Conservation (phyloP, 805 yeast species). For the Nakazawaea ambrosiae region DNA sequence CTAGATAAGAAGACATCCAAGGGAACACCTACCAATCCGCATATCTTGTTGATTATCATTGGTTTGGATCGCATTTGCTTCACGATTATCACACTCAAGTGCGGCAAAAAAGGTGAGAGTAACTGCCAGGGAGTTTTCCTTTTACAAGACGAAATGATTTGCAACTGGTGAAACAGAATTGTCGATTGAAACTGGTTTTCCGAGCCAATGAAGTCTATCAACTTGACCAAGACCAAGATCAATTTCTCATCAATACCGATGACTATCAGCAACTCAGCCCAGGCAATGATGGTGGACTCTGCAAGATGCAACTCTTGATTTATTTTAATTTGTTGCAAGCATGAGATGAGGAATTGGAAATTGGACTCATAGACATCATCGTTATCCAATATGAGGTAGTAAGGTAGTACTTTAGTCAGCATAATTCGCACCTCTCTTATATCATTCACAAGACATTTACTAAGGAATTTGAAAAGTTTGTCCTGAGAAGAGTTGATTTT, state of each 20-base stretch:
- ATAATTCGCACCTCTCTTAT: constrained; percentile 52
- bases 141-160: constrained; percentile 49
- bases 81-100: constrained; percentile 58
- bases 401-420: constrained; percentile 46
- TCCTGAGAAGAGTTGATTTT: constrained; percentile 17
- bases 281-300: constrained; percentile 52
- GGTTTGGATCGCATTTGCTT: constrained; percentile 43
- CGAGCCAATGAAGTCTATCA: constrained; percentile 63
- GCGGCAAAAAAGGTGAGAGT: constrained; percentile 71
- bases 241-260: constrained; percentile 57
- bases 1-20: constrained; percentile 55
- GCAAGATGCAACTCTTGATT: constrained; percentile 32
- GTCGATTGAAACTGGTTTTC: constrained; percentile 58
- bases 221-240: constrained; percentile 55
- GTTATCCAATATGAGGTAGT: constrained; percentile 36
- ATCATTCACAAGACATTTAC: constrained; percentile 29
- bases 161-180: constrained; percentile 59
- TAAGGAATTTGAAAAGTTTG: constrained; percentile 32
- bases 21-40: constrained; percentile 60
- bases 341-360: constrained; percentile 37
- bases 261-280: constrained; percentile 59
- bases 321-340: constrained; percentile 35
- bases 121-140: constrained; percentile 70
- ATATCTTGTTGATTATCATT: constrained; percentile 48
- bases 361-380: constrained; percentile 32